Evolutionary conservation across 306 rosid species (phyloP), one percentile per base, ranked within the genome.

Genomic region (Vigna mungo): DNA sequence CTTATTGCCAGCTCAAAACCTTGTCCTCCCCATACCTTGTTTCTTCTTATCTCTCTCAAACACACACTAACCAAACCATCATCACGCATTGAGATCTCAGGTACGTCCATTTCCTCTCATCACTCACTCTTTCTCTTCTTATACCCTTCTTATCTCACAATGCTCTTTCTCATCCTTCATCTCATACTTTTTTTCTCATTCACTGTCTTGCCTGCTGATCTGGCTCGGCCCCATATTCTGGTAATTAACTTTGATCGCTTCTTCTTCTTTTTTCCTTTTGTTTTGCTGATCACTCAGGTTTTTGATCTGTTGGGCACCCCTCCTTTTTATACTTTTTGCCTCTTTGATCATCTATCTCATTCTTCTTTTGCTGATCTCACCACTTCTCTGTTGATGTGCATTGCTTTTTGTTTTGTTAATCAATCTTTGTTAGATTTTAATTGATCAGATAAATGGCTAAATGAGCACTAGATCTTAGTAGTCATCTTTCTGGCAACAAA

Each of bases 1-100:
- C 87, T 82, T 86, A 79, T 87, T 96, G 96, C 99, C 97, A 96
- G 97, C 97, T 87, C 88, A 83, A 87, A 25, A 68, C 76, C 78
- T 88, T 86, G 90, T 88, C 89, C 88, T 85, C 85, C 83, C 87
- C 79, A 66, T 81, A 76, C 83, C 87, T 84, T 39, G 79, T 77
- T 71, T 51, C 48, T 55, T 54, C 65, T 85, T 71, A 27, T 82
- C 78, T 79, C 62, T 83, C 23, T 41, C 87, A n/a, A n/a, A 62
- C 81, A 4, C 79, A 0, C 77, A 13, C 59, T 63, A 34, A 41
- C 83, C 75, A 71, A 36, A 43, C 83, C 76, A 23, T 73, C 80
- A 76, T 82, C 78, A 71, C 79, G 41, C 47, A n/a, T 81, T 70
- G 83, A 83, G 86, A 86, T 90, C 90, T 80, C 95, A 72, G 92